Base-by-base conservation (phyloP, 164 flowering plant genomes). In the Aristolochia contorta region DNA sequence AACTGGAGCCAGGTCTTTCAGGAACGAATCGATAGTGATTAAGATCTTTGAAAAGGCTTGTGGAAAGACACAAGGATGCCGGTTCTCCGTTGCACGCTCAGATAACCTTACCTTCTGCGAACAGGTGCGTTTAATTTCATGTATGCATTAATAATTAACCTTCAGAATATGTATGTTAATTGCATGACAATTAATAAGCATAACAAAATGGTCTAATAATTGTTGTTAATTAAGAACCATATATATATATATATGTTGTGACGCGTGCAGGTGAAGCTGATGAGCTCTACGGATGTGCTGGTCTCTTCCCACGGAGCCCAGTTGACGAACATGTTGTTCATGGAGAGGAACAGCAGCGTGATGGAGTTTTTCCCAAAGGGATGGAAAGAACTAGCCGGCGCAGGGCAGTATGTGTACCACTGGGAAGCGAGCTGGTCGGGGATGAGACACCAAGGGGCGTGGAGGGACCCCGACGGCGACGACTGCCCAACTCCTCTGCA, bases 311-410 rank as follows among this genome's bases (percentile, higher is more conserved):
- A 82, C 47, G 95, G 95, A 0, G 92, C 87, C 0, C 95, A 90
- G 55, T 46, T 85, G 18, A 79, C 90, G 22, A 87, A 87, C 83
- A 75, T 85, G 84, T 73, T 90, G 74, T 63, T 90, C 10, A 73
- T 67, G 71, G 63, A 65, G 15, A 54, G 58, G 57, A 69, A 64
- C 30, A 70, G 72, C 16, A 70, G 63, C 32, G 63, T 70, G 19
- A 81, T 90, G 89, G 95, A 90, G 71, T 81, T 90, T 67, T 90
- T 79, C 64, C 95, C 92, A 4, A 85, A 84, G 56, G 95, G 97
- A 2, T 87, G 92, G 92, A 67, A 81, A 4, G 74, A 84, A 47
- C 75, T 81, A 0, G 91, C 89, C 3, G 95, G 92, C 0, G 80
- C 78, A 0, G 91, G 95, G 16, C 91, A 87, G 72, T 83, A 60